Percentiles rank a stretch among this genome's conserved stretches.
phyloP scores from a whole-genome alignment of 345 rosid species.

The Lagerstroemia speciosa region DNA sequence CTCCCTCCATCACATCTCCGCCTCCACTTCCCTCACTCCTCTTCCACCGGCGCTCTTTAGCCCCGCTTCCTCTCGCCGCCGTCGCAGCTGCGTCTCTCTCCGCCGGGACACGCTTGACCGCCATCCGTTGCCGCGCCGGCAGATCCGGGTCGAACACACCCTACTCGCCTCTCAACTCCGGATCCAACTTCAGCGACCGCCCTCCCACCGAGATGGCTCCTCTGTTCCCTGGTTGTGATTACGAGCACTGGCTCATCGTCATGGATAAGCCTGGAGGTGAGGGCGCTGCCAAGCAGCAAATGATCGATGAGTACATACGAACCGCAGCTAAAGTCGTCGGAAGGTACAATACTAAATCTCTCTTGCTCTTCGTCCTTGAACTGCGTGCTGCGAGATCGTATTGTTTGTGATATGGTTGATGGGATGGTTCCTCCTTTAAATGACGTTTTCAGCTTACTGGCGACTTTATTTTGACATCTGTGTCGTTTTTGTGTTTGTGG shows the following conservation, averaged over 20 bases:
- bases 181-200: conserved; percentile 84
- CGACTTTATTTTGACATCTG: neutral
- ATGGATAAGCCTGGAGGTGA: conserved; percentile 96
- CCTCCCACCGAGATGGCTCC: conserved; percentile 97
- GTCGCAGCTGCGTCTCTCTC: conserved; percentile 24
- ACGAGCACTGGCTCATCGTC: conserved; percentile 93
- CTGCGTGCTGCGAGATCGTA: neutral
- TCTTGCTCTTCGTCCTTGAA: neutral
- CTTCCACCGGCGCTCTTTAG: conserved; percentile 25
- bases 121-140: conserved; percentile 63
- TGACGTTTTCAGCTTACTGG: neutral
- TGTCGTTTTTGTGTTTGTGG: conserved; percentile 5
- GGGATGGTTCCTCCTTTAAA: too few relatives aligned
- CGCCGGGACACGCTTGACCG: conserved; percentile 28
- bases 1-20: conserved; percentile 23
- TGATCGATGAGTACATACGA: conserved; percentile 82
- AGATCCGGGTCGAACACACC: conserved; percentile 52
- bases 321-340: conserved; percentile 78
- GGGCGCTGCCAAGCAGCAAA: conserved; percentile 78
- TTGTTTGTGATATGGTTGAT: neutral
- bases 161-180: conserved; percentile 84
- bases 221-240: conserved; percentile 89
- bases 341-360: conserved; percentile 31
- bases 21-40: conserved; percentile 28
- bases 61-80: conserved; percentile 29